These are phyloP conservation scores for Endotrypanum monterogeii DNA, from an alignment of 208 protist species.

Conservation along the genomic window DNA sequence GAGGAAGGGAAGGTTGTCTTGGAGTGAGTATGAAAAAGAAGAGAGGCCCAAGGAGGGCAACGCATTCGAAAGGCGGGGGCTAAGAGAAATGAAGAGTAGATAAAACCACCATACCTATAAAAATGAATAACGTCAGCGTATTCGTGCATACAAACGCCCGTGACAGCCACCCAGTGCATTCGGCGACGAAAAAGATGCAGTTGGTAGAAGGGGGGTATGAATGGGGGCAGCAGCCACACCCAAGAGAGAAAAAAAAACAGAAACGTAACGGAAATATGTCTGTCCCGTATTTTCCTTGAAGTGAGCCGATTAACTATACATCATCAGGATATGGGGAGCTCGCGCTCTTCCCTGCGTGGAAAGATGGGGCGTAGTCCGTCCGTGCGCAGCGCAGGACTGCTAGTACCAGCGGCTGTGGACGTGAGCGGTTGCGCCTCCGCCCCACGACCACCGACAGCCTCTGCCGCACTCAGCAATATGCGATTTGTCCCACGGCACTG, in stretches of 20 bases:
- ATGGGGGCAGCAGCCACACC: background rate
- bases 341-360: slow-evolving; percentile 53
- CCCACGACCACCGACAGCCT: background rate
- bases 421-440: background rate
- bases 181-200: background rate
- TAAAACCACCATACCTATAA: background rate
- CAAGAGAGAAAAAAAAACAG: slow-evolving; percentile 2
- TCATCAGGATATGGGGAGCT: slow-evolving; percentile 14
- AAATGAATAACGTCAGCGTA: background rate
- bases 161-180: background rate
- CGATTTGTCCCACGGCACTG: slow-evolving; percentile 50
- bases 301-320: background rate
- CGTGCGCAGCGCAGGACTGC: slow-evolving; percentile 12
- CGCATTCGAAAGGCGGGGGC: background rate
- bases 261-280: background rate
- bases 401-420: background rate
- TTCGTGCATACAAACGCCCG: background rate
- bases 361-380: slow-evolving; percentile 59
- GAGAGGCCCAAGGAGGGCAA: background rate
- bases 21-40: background rate
- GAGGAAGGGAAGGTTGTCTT: too few relatives aligned
- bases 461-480: slow-evolving; percentile 16
- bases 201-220: background rate
- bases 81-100: background rate
- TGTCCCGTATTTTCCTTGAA: background rate